Percentiles rank a stretch among this genome's conserved stretches.
phyloP scores from a whole-genome alignment of 257 asterid genomes.

The Solanum stenotomum region DNA sequence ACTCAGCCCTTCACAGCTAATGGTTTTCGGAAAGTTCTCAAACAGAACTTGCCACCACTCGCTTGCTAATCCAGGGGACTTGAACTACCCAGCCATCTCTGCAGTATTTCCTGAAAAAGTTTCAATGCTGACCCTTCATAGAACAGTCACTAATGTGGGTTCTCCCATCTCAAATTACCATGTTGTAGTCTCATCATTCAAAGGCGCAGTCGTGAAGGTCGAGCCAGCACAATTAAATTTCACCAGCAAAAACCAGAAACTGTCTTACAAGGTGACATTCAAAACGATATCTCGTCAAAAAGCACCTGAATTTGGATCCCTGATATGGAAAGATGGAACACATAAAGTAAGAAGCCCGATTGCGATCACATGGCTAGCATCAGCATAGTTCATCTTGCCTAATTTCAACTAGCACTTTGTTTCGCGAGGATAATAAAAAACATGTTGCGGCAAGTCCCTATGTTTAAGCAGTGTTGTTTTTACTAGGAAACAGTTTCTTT shows the following conservation, averaged over 20 bases:
- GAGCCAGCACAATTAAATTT: conserved; percentile 56
- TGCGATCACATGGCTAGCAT: conserved; percentile 65
- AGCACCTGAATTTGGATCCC: conserved; percentile 60
- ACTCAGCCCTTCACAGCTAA: conserved; percentile 44
- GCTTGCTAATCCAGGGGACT: conserved; percentile 38
- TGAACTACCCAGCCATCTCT: conserved; percentile 84
- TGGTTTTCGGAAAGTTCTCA: conserved; percentile 47
- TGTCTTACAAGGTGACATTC: conserved; percentile 48
- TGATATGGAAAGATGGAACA: conserved; percentile 57
- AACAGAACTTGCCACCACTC: conserved; percentile 40
- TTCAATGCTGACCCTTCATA: conserved; percentile 26
- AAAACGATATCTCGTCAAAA: conserved; percentile 25
- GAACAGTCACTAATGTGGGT: conserved; percentile 85
- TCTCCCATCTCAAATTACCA: conserved; percentile 53
- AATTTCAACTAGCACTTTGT: neutral
- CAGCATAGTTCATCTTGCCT: conserved; percentile 20
- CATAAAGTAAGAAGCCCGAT: conserved; percentile 82
- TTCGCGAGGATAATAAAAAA: neutral
- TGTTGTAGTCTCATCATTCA: conserved; percentile 44
- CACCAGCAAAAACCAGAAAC: conserved; percentile 30
- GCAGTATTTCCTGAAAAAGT: conserved; percentile 46
- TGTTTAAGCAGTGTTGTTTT: neutral
- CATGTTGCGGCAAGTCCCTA: neutral
- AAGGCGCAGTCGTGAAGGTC: conserved; percentile 50
- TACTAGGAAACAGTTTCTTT: neutral